Base-by-base conservation (phyloP, 371 early-diverging fungal species). In the Blakeslea trispora region DNA sequence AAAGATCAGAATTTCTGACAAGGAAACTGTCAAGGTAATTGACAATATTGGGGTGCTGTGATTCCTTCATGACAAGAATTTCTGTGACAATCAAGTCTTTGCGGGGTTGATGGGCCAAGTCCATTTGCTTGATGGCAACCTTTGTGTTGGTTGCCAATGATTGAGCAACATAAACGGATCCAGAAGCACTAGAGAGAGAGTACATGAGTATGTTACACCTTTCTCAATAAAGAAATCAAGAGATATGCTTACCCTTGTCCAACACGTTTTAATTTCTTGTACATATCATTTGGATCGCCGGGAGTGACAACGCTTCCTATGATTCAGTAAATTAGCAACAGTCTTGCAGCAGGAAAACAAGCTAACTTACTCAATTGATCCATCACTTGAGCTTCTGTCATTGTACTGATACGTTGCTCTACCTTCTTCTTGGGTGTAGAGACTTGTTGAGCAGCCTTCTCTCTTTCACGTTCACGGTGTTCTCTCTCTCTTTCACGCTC, bases 61-160 rank as follows among this genome's bases (percentile, higher is more conserved):
- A 88, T 72, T 95, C 96, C 70, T 91, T 93, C 97, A 98, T 97
- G 50, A 97, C 92, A 51, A 90, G 62, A 57, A 98, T 96, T 74
- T 98, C 98, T 79, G 95, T 97, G 17, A 97, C 95, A 45, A 97
- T 89, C 62, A 95, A 79, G 71, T 96, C 97, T 59, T 96, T 96
- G 45, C 94, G 88, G 15, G 95, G 96, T 75, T 98, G 98, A 50
- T 85, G 77, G 15, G 86, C 76, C 34, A 98, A 80, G 63, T 97
- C 94, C 94, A 98, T 98, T 74, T 96, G 94, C 72, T 98, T 98
- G 77, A 98, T 95, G 14, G 98, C 98, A 18, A 98, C 95, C 54
- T 82, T 78, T 49, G 83, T 76, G 49, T 86, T 85, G 18, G 82
- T 88, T 19, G 77, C 66, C 7, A 86, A 67, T 24, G 84, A 80